Percentiles rank a stretch among this genome's conserved stretches.
Conservation (phyloP, 176 grass and related monocot species). For the Dactylis glomerata region DNA sequence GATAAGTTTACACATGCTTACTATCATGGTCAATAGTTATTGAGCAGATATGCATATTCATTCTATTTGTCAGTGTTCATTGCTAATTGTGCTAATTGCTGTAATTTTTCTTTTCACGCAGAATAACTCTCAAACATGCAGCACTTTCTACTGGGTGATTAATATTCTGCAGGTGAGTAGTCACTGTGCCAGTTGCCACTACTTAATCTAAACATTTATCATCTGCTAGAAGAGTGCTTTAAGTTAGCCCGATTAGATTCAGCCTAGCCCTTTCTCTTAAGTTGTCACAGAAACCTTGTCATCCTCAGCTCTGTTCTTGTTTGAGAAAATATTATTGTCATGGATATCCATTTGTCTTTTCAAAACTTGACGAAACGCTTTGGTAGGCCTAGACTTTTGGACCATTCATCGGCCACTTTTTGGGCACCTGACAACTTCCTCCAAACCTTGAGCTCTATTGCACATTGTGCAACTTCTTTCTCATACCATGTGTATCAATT, state of each 20-base stretch:
- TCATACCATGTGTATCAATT: background rate
- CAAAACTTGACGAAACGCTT: constrained; percentile 1
- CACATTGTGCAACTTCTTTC: background rate
- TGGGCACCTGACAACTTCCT: background rate
- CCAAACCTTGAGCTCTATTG: background rate
- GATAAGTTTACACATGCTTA: background rate
- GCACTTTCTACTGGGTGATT: constrained; percentile 78
- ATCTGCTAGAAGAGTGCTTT: background rate
- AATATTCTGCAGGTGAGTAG: constrained; percentile 73
- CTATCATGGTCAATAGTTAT: background rate
- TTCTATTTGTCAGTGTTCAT: constrained; percentile 1
- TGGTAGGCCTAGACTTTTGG: background rate
- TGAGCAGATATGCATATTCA: background rate
- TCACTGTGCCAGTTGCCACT: background rate
- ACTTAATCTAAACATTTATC: background rate
- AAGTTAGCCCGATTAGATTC: background rate
- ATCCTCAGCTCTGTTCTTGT: background rate
- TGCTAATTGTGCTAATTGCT: constrained; percentile 5
- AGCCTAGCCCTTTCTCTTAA: background rate
- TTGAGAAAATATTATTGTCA: background rate
- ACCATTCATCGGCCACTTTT: background rate
- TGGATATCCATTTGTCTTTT: background rate
- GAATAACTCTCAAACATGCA: constrained; percentile 71
- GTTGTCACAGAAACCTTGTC: background rate
- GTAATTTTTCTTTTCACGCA: constrained; percentile 7